Conservation (phyloP, 192 early-diverging fungal species). For the Allomyces macrogynus region DNA sequence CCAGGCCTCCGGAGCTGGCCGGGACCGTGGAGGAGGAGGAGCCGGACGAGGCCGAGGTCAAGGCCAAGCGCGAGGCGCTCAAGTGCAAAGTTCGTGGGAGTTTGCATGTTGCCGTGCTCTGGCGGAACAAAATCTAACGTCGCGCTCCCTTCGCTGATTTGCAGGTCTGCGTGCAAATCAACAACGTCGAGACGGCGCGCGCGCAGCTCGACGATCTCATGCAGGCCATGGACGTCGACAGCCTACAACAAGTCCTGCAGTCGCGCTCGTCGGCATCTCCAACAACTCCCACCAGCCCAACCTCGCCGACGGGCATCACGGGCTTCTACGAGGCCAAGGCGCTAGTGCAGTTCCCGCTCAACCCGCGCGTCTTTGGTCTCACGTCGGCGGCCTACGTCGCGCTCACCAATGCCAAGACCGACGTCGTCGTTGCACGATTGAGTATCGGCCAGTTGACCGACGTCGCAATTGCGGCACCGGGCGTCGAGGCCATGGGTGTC, state of each 20-base stretch:
- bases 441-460: neutral
- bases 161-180: neutral
- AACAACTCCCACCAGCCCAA: neutral
- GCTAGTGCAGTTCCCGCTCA: neutral
- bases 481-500: neutral
- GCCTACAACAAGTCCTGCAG: neutral
- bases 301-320: neutral
- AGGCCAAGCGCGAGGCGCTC: no score
- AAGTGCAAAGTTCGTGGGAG: no score
- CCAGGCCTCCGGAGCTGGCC: no score
- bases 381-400: neutral
- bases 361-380: neutral
- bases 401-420: neutral
- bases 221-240: neutral
- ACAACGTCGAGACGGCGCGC: neutral
- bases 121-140: no score
- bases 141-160: neutral
- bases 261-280: neutral
- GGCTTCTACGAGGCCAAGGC: neutral
- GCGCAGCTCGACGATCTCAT: neutral
- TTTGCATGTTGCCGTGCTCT: no score
- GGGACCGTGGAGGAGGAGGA: no score
- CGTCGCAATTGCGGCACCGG: neutral
- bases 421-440: neutral
- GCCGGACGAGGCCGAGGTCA: no score